Evolutionary conservation across 2,329 filamentous ascomycete genomes (phyloP), one percentile per base, ranked within the genome.

Genomic region (Beauveria asiatica): DNA sequence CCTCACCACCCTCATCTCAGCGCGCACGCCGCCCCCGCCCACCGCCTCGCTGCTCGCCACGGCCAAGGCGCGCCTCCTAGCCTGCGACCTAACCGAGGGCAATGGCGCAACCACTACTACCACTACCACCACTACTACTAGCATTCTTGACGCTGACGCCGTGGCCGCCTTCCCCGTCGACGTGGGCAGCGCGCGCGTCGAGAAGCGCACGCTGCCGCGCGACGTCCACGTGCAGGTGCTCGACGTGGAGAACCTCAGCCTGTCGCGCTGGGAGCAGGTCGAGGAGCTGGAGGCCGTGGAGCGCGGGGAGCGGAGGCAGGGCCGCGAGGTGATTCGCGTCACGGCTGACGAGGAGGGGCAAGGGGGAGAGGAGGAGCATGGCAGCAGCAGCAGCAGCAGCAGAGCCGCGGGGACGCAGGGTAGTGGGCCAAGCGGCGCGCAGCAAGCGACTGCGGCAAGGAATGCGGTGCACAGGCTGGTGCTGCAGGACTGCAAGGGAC

Each of bases 211-310:
- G 0, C 75, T 97, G 0, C 62, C 75, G 0, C 79, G 79, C 1
- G 83, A 90, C 37, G 78, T 93, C 1, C 78, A 87, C 3, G 87
- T 94, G 1, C 94, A 97, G 72, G 83, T 97, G 1, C 76, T 96
- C 1, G 92, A 95, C 67, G 79, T 97, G 8, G 88, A 96, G 69
- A 92, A 97, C 69, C 81, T 97, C 21, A 82, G 86, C 2, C 80
- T 83, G 57, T 91, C 88, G 66, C 82, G 88, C 56, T 96, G 92
- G 90, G 87, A 90, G 64, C 91, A 97, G 72, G 82, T 96, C 37
- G 91, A 97, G 71, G 85, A 86, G 39, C 83, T 94, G 7, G 89
- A 93, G 72, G 82, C 85, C 48, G 78, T 85, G 49, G 85, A 88
- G 67, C 80, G 88, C 13, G 90, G 90, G 1, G 89, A 93, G 74